These are phyloP conservation scores for Sindora glabra DNA, from an alignment of 306 rosid genomes.

Conservation along the genomic window DNA sequence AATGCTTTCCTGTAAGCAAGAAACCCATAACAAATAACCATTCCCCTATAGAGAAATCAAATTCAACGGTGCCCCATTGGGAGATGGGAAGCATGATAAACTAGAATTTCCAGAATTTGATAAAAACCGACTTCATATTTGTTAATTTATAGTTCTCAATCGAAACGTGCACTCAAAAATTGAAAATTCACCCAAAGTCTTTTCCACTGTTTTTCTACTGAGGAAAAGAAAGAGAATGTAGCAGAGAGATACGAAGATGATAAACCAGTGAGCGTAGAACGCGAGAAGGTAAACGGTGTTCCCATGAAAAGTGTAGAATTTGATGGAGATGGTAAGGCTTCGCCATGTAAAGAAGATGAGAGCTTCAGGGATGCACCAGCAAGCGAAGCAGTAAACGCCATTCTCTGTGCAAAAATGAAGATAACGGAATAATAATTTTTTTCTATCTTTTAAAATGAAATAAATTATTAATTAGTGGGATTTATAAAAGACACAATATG, in stretches of 20 bases:
- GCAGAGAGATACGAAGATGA: neutral
- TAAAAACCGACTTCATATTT: neutral
- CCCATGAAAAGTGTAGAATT: conserved; percentile 23
- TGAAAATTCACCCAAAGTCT: neutral
- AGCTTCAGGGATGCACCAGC: conserved; percentile 25
- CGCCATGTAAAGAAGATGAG: conserved; percentile 30
- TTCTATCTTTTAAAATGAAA: too few species aligned
- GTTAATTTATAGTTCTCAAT: neutral
- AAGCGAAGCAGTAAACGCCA: conserved; percentile 43
- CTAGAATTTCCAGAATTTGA: neutral
- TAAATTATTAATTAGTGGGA: too few species aligned
- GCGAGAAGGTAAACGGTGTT: conserved; percentile 23
- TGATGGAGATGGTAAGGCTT: conserved; percentile 12
- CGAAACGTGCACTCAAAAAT: neutral
- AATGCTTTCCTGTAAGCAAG: conserved; percentile 26
- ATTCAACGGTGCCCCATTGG: neutral
- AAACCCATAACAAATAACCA: neutral
- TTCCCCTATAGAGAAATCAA: neutral
- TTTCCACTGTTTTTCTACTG: neutral
- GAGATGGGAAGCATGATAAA: neutral
- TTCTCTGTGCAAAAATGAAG: conserved; percentile 7
- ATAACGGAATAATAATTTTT: too few species aligned
- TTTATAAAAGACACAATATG: too few species aligned
- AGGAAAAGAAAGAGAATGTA: neutral
- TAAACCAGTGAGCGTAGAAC: conserved; percentile 25